Conservation (phyloP, 805 yeast genomes). For the Kuraishia cidri region DNA sequence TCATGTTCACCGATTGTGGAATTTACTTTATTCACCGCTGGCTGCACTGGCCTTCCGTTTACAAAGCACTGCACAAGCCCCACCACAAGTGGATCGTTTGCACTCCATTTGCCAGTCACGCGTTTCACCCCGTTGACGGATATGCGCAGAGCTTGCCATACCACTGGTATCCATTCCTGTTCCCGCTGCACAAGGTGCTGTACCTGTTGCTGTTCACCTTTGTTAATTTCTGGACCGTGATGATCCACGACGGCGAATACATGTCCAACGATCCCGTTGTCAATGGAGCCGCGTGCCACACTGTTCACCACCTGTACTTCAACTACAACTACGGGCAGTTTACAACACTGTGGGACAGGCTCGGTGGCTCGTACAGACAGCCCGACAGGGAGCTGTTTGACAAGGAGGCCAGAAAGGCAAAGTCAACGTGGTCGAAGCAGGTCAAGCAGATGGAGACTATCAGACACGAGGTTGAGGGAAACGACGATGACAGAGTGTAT, state of each 20-base stretch:
- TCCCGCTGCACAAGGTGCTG: slow-evolving; percentile 86
- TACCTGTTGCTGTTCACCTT: slow-evolving; percentile 78
- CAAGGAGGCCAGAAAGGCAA: slow-evolving; percentile 44
- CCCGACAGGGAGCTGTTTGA: slow-evolving; percentile 87
- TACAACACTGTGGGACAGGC: slow-evolving; percentile 96
- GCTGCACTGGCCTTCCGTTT: slow-evolving; percentile 87
- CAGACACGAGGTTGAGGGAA: slow-evolving; percentile 75
- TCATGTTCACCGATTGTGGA: slow-evolving; percentile 90
- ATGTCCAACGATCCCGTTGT: slow-evolving; percentile 87
- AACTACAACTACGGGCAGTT: slow-evolving; percentile 98
- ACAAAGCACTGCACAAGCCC: slow-evolving; percentile 86
- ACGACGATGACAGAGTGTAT: slow-evolving; percentile 68
- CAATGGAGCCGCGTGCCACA: slow-evolving; percentile 98
- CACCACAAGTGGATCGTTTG: slow-evolving; percentile 99
- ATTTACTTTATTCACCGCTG: slow-evolving; percentile 88
- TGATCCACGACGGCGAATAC: slow-evolving; percentile 98
- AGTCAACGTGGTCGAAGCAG: slow-evolving; percentile 63
- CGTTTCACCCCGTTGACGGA: slow-evolving; percentile 98
- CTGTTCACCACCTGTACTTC: slow-evolving; percentile 93
- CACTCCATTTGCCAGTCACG: slow-evolving; percentile 96
- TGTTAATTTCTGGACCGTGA: slow-evolving; percentile 96
- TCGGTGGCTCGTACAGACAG: slow-evolving; percentile 87
- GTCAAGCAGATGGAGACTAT: slow-evolving; percentile 68
- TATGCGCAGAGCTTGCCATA: slow-evolving; percentile 89
- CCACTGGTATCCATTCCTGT: slow-evolving; percentile 82